Conservation (phyloP, 2,329 filamentous ascomycete genomes). For the Aspergillus aculeatus region DNA sequence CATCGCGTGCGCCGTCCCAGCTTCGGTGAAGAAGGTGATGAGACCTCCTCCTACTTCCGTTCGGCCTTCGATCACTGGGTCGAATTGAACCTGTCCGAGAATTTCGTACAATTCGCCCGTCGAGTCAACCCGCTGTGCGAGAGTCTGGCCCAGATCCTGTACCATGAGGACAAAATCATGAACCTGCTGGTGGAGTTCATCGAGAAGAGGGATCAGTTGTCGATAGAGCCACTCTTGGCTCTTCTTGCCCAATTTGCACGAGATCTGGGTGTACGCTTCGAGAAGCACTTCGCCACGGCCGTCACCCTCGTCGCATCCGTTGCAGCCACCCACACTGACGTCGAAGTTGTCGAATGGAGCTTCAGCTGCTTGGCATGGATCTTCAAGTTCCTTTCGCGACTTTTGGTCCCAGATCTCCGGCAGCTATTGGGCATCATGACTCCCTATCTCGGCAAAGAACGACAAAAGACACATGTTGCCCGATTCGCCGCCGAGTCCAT, state of each 20-base stretch:
- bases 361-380: constrained; percentile 92
- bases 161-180: constrained; percentile 86
- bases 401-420: constrained; percentile 79
- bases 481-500: constrained; percentile 92
- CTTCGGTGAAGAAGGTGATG: constrained; percentile 74
- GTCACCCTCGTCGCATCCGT: constrained; percentile 74
- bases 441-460: constrained; percentile 76
- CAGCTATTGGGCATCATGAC: constrained; percentile 82
- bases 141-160: constrained; percentile 85
- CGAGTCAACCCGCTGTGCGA: constrained; percentile 77
- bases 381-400: constrained; percentile 91
- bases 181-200: constrained; percentile 73
- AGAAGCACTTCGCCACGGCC: constrained; percentile 77
- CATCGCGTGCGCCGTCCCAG: constrained; percentile 78
- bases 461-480: constrained; percentile 81
- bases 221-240: constrained; percentile 80
- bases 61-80: constrained; percentile 82
- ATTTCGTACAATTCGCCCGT: constrained; percentile 73
- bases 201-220: constrained; percentile 71
- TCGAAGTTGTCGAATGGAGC: constrained; percentile 95
- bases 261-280: constrained; percentile 82
- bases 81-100: constrained; percentile 84
- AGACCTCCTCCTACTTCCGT: constrained; percentile 82
- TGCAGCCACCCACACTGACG: constrained; percentile 72
- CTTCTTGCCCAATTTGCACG: constrained; percentile 94